These are phyloP conservation scores for Metarhizium guizhouense DNA, from an alignment of 2,329 filamentous ascomycete species.

Conservation along the genomic window DNA sequence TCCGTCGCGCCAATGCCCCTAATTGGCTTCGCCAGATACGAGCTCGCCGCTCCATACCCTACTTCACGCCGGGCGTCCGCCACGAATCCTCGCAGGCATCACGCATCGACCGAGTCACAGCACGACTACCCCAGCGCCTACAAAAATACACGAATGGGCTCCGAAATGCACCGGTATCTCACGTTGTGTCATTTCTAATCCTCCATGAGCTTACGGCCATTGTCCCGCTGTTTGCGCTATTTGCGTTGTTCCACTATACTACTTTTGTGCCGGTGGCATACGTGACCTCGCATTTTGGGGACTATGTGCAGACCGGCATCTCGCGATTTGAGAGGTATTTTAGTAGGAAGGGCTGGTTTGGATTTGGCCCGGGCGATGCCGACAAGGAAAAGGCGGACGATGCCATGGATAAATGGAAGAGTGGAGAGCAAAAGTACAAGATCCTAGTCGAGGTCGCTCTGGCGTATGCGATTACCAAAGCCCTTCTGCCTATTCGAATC, in stretches of 20 bases:
- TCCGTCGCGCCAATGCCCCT: conserved; percentile 12
- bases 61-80: conserved; percentile 9
- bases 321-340: conserved; percentile 71
- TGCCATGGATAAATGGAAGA: conserved; percentile 27
- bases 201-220: conserved; percentile 90
- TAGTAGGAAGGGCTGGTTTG: conserved; percentile 72
- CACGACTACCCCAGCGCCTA: conserved; percentile 55
- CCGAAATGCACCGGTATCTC: conserved; percentile 67
- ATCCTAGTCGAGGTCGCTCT: conserved; percentile 67
- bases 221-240: conserved; percentile 66
- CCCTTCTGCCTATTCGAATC: conserved; percentile 68
- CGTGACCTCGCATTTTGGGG: conserved; percentile 39
- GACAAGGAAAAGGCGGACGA: conserved; percentile 12
- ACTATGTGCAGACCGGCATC: conserved; percentile 52
- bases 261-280: conserved; percentile 58
- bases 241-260: conserved; percentile 71
- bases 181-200: conserved; percentile 77
- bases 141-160: conserved; percentile 62
- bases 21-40: conserved; percentile 14
- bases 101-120: conserved; percentile 36
- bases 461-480: conserved; percentile 86
- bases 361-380: conserved; percentile 34
- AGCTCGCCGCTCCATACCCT: conserved; percentile 4
- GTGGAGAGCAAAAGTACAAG: conserved; percentile 38
- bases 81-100: conserved; percentile 20